phyloP scores from a whole-genome alignment of 2,329 filamentous ascomycete genomes.

The Cadophora sp. region DNA sequence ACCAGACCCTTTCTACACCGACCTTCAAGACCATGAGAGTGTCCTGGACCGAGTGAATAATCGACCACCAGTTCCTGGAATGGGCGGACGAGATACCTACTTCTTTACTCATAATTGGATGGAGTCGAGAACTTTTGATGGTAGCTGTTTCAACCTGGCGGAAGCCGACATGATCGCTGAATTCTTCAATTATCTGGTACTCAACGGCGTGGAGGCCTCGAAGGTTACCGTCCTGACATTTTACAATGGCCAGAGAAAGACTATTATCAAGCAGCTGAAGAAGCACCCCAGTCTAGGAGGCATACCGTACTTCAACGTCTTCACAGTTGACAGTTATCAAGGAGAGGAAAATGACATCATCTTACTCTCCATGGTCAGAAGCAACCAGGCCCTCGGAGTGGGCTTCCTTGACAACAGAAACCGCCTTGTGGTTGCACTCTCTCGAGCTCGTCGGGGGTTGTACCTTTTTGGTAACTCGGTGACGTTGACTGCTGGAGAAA shows the following conservation, averaged over 20 bases:
- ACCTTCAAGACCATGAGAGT: slow-evolving; percentile 62
- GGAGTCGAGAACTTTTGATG: slow-evolving; percentile 67
- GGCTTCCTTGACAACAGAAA: slow-evolving; percentile 76
- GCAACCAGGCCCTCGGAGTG: slow-evolving; percentile 61
- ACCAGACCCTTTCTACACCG: slow-evolving; percentile 62
- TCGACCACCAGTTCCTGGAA: slow-evolving; percentile 63
- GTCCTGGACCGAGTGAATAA: slow-evolving; percentile 58
- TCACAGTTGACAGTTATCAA: slow-evolving; percentile 88
- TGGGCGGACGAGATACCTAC: slow-evolving; percentile 65
- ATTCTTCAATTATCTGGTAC: slow-evolving; percentile 74
- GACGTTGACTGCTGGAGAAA: slow-evolving; percentile 48
- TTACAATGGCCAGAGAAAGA: slow-evolving; percentile 82
- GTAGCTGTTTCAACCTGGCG: slow-evolving; percentile 70
- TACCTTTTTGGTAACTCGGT: slow-evolving; percentile 83
- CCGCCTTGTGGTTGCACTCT: slow-evolving; percentile 64
- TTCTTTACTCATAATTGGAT: slow-evolving; percentile 71
- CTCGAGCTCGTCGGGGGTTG: slow-evolving; percentile 77
- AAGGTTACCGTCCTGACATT: slow-evolving; percentile 85
- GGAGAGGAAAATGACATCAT: slow-evolving; percentile 90
- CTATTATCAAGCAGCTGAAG: slow-evolving; percentile 58
- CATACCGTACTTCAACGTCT: slow-evolving; percentile 59
- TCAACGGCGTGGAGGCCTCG: slow-evolving; percentile 65
- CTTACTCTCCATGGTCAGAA: slow-evolving; percentile 80
- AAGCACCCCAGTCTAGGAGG: slow-evolving; percentile 50
- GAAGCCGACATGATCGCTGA: slow-evolving; percentile 80